These are phyloP conservation scores for Selaginella tamariscina DNA, from an alignment of 75 land plant species.

Conservation along the genomic window DNA sequence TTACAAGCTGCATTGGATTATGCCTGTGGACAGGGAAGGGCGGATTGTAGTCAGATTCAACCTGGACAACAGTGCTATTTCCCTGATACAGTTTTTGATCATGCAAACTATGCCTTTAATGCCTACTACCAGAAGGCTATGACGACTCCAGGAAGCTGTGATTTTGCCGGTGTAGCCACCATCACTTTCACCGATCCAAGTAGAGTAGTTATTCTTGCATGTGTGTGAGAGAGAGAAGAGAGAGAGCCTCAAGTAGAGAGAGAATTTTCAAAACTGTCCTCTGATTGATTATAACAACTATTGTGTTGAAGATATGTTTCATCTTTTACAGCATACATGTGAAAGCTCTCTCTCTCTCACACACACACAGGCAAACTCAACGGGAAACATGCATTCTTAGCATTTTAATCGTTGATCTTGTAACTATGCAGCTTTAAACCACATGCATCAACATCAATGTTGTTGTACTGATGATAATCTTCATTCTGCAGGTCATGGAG, in stretches of 20 bases:
- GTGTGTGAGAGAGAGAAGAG: no score
- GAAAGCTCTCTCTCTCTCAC: no score
- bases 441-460: no score
- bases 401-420: no score
- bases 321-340: no score
- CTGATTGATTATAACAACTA: no score
- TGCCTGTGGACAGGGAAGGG: conserved; percentile 65
- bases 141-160: conserved; percentile 44
- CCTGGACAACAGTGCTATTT: conserved; percentile 40
- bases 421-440: no score
- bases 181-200: conserved; percentile 58
- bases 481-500: background rate
- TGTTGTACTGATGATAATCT: background rate
- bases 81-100: conserved; percentile 44
- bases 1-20: conserved; percentile 39
- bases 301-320: no score
- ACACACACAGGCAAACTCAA: no score
- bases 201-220: conserved; percentile 12
- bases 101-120: conserved; percentile 74
- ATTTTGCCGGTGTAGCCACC: conserved; percentile 70
- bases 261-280: no score
- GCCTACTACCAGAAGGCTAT: conserved; percentile 63
- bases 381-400: no score
- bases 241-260: no score
- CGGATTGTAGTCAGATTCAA: conserved; percentile 46